phyloP scores from a whole-genome alignment of 257 asterid genomes.

The Ocimum tenuiflorum region DNA sequence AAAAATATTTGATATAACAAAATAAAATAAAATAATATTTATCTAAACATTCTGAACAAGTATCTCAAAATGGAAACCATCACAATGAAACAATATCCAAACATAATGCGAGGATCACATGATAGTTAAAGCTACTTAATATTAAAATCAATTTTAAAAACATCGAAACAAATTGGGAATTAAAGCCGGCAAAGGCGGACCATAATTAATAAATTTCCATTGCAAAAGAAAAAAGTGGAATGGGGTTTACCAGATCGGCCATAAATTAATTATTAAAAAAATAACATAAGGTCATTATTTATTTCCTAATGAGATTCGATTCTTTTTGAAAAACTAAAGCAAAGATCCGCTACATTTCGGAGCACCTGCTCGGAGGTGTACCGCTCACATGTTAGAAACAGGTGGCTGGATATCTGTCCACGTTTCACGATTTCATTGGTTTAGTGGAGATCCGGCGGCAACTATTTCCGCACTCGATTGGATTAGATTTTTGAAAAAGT shows the following conservation, averaged over 20 bases:
- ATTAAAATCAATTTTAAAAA: slow-evolving; percentile 3
- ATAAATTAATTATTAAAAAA: slow-evolving; percentile 4
- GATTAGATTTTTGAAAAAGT: too few species aligned
- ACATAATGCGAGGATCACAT: slow-evolving; percentile 19
- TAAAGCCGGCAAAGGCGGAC: slow-evolving; percentile 56
- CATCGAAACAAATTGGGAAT: slow-evolving; percentile 23
- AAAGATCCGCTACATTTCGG: slow-evolving; percentile 14
- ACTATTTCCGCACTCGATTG: too few species aligned
- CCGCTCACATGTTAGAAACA: too few species aligned
- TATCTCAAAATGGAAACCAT: too few species aligned
- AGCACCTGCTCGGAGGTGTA: slow-evolving; percentile 13
- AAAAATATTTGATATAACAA: too few species aligned
- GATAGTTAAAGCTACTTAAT: neutral
- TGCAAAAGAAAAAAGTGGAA: slow-evolving; percentile 12
- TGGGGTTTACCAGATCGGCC: slow-evolving; percentile 1
- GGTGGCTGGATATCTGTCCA: too few species aligned
- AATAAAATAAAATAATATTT: too few species aligned
- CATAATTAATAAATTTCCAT: slow-evolving; percentile 7
- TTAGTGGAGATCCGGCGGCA: too few species aligned
- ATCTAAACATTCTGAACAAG: too few species aligned
- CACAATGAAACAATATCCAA: neutral
- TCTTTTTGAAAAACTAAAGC: neutral
- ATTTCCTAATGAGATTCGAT: slow-evolving; percentile 6
- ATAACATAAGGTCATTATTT: neutral
- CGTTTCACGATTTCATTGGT: too few species aligned